These are phyloP conservation scores for Nicotiana undulata DNA, from an alignment of 257 asterid genomes.

Conservation along the genomic window DNA sequence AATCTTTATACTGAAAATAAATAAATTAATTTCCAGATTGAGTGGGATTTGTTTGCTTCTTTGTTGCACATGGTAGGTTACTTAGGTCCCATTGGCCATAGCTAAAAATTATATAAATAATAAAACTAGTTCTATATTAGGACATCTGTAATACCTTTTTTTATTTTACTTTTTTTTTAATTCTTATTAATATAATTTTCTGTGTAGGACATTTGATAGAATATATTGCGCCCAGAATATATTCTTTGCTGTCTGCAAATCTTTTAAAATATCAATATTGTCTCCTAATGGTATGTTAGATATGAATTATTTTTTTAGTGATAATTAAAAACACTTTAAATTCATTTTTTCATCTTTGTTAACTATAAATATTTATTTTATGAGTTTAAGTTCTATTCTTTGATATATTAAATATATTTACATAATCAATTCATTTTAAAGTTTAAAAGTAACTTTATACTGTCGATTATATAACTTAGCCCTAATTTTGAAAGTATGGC, in stretches of 20 bases:
- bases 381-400: background rate
- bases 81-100: background rate
- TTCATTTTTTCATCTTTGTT: background rate
- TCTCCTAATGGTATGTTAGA: background rate
- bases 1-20: background rate
- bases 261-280: background rate
- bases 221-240: background rate
- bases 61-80: slow-evolving; percentile 4
- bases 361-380: too few species aligned
- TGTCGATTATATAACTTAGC: too few species aligned
- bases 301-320: background rate
- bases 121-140: background rate
- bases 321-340: background rate
- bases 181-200: background rate
- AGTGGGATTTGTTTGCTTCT: slow-evolving; percentile 20
- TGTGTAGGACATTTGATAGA: background rate
- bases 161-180: background rate
- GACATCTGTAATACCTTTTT: background rate
- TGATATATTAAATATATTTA: background rate
- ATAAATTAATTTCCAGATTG: background rate
- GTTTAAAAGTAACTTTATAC: background rate
- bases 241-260: background rate
- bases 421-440: background rate
- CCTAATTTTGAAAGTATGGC: too few species aligned
- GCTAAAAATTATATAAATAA: background rate